These are phyloP conservation scores for Gentiana dahurica DNA, from an alignment of 257 asterid genomes.

Conservation along the genomic window DNA sequence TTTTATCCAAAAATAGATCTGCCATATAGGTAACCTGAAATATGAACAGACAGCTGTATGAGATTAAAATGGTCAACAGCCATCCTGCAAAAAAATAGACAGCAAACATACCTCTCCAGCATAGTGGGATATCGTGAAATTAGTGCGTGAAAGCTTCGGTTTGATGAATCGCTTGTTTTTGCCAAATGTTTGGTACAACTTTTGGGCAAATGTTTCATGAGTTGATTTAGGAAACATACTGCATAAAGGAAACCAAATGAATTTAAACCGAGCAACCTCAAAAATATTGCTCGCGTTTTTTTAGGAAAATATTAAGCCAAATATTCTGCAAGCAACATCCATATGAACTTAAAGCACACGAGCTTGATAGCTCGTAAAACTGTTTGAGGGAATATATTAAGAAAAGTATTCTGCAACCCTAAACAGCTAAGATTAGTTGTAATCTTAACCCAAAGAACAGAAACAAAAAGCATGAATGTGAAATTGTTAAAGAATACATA, in stretches of 20 bases:
- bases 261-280: constrained; percentile 1
- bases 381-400: too few species aligned
- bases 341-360: too few species aligned
- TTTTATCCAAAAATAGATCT: constrained; percentile 92
- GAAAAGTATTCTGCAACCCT: too few species aligned
- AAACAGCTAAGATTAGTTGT: too few species aligned
- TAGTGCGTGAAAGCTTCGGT: constrained; percentile 98
- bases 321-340: too few species aligned
- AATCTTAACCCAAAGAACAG: not conserved
- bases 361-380: too few species aligned
- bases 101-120: constrained; percentile 85
- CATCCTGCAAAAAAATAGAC: not conserved
- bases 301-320: too few species aligned
- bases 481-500: not conserved
- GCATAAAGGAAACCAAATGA: constrained; percentile 25
- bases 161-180: constrained; percentile 94
- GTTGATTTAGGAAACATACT: constrained; percentile 99
- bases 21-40: constrained; percentile 83
- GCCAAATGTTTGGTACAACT: constrained; percentile 84
- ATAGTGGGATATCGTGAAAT: constrained; percentile 90
- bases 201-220: constrained; percentile 99
- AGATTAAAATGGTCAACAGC: too few species aligned
- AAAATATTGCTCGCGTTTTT: not conserved
- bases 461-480: not conserved
- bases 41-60: constrained; percentile 6